Percentiles rank a stretch among this genome's conserved stretches.
phyloP scores from a whole-genome alignment of 1,284 basidiomycete species.

The Ganoderma multipileum region DNA sequence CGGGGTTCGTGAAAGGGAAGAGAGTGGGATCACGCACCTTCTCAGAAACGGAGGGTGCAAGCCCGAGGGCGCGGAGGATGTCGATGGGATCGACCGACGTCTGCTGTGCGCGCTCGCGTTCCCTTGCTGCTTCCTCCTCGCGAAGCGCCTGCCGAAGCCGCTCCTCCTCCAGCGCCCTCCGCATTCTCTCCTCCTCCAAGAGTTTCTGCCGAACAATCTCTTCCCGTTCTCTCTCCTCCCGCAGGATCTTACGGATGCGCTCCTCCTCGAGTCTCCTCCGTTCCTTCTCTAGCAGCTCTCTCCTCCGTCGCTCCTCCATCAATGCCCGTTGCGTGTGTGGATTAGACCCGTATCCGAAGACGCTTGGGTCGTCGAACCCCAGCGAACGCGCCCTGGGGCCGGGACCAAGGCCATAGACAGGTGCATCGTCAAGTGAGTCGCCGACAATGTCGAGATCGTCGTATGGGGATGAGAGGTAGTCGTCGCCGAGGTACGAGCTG shows the following conservation, averaged over 20 bases:
- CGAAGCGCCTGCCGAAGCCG: too few relatives aligned
- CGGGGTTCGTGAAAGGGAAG: too few relatives aligned
- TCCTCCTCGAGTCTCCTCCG: conserved; percentile 32
- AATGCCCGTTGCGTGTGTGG: conserved; percentile 30
- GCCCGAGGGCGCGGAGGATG: too few relatives aligned
- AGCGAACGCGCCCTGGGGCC: conserved; percentile 13
- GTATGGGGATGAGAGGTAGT: conserved; percentile 27
- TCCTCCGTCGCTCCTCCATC: conserved; percentile 31
- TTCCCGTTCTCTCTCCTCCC: conserved; percentile 34
- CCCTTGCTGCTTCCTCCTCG: too few relatives aligned
- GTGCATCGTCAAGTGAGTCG: conserved; percentile 20
- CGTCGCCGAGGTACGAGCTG: conserved; percentile 35
- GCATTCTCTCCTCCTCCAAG: conserved; percentile 25
- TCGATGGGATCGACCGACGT: too few relatives aligned
- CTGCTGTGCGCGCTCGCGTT: too few relatives aligned
- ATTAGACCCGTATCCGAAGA: conserved; percentile 19
- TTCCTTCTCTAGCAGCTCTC: conserved; percentile 32
- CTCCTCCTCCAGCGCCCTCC: too few relatives aligned
- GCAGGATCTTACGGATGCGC: conserved; percentile 28
- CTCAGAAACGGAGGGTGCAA: too few relatives aligned
- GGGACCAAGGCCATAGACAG: conserved; percentile 13
- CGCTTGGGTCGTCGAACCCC: conserved; percentile 6
- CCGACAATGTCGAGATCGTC: conserved; percentile 20
- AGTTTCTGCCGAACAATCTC: conserved; percentile 34
- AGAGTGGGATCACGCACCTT: too few relatives aligned